A percentile compares a stretch with the other conserved stretches of the same genome.
phyloP scores from a whole-genome alignment of 768 basidiomycete genomes.

The Coprinopsis sp. region DNA sequence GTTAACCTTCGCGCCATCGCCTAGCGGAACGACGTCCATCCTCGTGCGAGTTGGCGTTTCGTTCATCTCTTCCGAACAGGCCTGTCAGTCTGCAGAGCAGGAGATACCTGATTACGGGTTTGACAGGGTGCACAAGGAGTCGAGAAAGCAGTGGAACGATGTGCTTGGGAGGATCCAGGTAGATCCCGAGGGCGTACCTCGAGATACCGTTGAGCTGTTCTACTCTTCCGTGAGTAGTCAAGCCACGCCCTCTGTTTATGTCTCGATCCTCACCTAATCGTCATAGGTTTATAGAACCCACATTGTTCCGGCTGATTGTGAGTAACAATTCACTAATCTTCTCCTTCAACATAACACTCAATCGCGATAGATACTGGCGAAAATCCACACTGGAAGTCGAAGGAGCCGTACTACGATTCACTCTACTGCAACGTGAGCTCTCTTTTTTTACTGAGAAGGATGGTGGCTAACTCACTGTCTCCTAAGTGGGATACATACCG shows the following conservation, averaged over 20 bases:
- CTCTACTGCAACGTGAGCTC: slow-evolving; percentile 61
- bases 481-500: slow-evolving; percentile 62
- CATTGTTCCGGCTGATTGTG: slow-evolving; percentile 62
- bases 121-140: slow-evolving; percentile 38
- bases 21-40: slow-evolving; percentile 36
- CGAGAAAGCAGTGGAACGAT: slow-evolving; percentile 52
- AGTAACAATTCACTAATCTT: slow-evolving; percentile 14
- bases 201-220: slow-evolving; percentile 49
- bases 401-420: slow-evolving; percentile 63
- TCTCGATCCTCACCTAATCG: neutral
- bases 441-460: neutral
- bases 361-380: slow-evolving; percentile 49
- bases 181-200: slow-evolving; percentile 40
- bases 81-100: slow-evolving; percentile 54
- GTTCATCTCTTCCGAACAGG: slow-evolving; percentile 55
- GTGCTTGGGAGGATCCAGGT: slow-evolving; percentile 51
- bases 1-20: slow-evolving; percentile 45
- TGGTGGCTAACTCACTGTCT: neutral
- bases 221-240: slow-evolving; percentile 48
- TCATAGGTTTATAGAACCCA: slow-evolving; percentile 54
- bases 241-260: neutral
- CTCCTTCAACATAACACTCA: neutral
- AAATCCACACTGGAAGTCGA: slow-evolving; percentile 59
- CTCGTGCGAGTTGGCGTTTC: slow-evolving; percentile 63
- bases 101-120: slow-evolving; percentile 61